Evolutionary conservation across 148 eudicot species (phyloP).

Genomic region (Nyssa sinensis): DNA sequence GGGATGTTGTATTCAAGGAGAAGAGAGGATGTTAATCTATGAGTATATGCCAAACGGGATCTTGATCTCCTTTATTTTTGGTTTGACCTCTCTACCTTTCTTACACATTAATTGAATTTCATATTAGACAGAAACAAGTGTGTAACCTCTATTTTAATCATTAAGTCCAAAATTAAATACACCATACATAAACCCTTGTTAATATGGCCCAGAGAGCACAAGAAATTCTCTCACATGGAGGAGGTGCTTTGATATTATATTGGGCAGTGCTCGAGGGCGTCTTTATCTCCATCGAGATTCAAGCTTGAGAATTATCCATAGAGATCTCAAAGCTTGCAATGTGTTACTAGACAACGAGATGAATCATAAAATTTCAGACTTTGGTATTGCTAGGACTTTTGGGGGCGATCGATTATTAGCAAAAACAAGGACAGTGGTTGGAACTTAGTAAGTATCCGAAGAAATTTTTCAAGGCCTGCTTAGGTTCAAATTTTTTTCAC

Average conservation of each 20-base stretch:
- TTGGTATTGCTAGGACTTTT: conserved; percentile 20
- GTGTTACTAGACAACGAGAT: conserved; percentile 10
- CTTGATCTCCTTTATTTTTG: conserved; percentile 52
- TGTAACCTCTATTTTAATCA: no score
- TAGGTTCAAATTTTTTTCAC: no score
- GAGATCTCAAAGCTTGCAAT: conserved; percentile 24
- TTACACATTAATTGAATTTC: no score
- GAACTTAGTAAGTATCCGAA: conserved; percentile 27
- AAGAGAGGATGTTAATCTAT: conserved; percentile 55
- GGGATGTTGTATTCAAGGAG: conserved; percentile 47
- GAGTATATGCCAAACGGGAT: conserved; percentile 61
- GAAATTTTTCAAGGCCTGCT: no score
- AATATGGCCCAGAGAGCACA: no score
- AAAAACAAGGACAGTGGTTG: conserved; percentile 15
- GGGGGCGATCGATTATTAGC: conserved; percentile 19
- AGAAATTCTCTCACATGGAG: no score
- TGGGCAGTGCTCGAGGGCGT: conserved; percentile 13
- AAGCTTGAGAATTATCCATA: conserved; percentile 14
- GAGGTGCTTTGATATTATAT: conserved; percentile 15
- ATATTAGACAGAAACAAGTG: no score
- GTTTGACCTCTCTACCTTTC: no score
- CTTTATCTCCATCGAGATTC: conserved; percentile 21
- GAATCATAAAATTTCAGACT: conserved; percentile 23
- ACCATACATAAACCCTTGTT: no score
- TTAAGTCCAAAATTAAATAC: no score